Percentiles rank a stretch among this genome's conserved stretches.
Conservation (phyloP, 2,329 filamentous ascomycete species). For the Amauroascus niger region DNA sequence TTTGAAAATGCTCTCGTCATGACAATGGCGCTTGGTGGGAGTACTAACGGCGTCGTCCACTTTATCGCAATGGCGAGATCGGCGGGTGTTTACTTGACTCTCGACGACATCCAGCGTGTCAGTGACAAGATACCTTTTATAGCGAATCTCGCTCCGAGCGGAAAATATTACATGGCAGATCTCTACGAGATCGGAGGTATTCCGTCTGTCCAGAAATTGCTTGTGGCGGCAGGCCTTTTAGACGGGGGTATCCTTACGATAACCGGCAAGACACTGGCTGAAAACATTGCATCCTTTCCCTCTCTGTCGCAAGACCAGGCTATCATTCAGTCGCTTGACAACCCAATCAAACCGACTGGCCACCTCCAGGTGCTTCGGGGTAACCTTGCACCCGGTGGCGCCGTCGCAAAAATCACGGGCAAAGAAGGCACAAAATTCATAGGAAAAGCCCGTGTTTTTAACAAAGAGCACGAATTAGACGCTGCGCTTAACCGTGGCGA, state of each 20-base stretch:
- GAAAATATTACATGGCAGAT: constrained; percentile 79
- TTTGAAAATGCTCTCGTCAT: constrained; percentile 85
- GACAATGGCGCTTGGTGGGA: constrained; percentile 85
- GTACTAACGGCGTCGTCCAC: constrained; percentile 80
- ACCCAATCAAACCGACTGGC: constrained; percentile 77
- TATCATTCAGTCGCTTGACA: constrained; percentile 69
- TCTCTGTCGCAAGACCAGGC: constrained; percentile 67
- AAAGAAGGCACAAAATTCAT: constrained; percentile 81
- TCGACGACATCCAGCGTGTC: constrained; percentile 75
- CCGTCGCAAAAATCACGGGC: constrained; percentile 92
- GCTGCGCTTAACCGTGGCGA: constrained; percentile 61
- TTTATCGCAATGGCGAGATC: constrained; percentile 84
- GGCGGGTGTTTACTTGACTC: constrained; percentile 63
- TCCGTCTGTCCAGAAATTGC: constrained; percentile 73
- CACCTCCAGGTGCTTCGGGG: constrained; percentile 83
- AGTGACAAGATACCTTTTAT: constrained; percentile 77
- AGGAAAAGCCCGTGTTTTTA: constrained; percentile 71
- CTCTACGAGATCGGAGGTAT: constrained; percentile 78
- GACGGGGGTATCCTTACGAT: constrained; percentile 72
- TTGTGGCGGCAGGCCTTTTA: constrained; percentile 65
- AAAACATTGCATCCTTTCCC: constrained; percentile 70
- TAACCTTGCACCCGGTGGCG: constrained; percentile 78
- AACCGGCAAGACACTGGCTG: constrained; percentile 71
- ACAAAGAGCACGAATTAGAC: constrained; percentile 75
- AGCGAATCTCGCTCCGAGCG: constrained; percentile 73